Percentiles rank a stretch among this genome's conserved stretches.
These are phyloP conservation scores for Croton laevigatus DNA, from an alignment of 441 rosid species.

Conservation along the genomic window DNA sequence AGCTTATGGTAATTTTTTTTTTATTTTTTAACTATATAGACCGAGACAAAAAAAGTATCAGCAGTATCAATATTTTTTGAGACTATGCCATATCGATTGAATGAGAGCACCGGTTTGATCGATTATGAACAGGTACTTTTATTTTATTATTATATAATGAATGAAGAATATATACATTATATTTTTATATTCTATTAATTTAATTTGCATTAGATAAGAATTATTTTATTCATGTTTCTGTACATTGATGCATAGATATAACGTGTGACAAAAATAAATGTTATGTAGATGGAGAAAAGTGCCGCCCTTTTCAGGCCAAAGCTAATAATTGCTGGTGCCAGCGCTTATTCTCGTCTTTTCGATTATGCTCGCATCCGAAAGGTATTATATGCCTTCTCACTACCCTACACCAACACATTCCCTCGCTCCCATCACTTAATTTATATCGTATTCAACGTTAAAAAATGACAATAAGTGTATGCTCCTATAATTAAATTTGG, in stretches of 20 bases:
- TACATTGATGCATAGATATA: conserved; percentile 11
- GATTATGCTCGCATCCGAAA: conserved; percentile 87
- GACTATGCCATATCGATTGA: conserved; percentile 93
- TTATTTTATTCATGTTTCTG: background rate
- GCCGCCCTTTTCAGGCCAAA: conserved; percentile 90
- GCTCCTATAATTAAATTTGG: too few species aligned
- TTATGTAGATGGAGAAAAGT: conserved; percentile 74
- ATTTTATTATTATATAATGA: background rate
- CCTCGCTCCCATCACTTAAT: too few species aligned
- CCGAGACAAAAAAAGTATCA: conserved; percentile 92
- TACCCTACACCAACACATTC: too few species aligned
- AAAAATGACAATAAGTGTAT: too few species aligned
- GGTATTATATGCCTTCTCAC: conserved; percentile 34
- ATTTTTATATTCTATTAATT: too few species aligned
- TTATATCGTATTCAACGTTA: too few species aligned
- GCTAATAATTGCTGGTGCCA: conserved; percentile 94
- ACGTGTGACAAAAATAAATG: conserved; percentile 6
- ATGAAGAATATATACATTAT: too few species aligned
- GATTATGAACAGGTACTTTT: conserved; percentile 83
- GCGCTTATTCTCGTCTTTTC: conserved; percentile 93
- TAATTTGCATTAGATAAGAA: background rate
- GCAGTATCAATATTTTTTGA: conserved; percentile 96
- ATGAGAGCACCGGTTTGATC: conserved; percentile 87
- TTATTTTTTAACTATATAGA: conserved; percentile 54
- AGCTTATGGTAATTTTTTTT: background rate